Evolutionary conservation across 108 stramenopile genomes (phyloP).

Genomic region (Chaetoceros muelleri): DNA sequence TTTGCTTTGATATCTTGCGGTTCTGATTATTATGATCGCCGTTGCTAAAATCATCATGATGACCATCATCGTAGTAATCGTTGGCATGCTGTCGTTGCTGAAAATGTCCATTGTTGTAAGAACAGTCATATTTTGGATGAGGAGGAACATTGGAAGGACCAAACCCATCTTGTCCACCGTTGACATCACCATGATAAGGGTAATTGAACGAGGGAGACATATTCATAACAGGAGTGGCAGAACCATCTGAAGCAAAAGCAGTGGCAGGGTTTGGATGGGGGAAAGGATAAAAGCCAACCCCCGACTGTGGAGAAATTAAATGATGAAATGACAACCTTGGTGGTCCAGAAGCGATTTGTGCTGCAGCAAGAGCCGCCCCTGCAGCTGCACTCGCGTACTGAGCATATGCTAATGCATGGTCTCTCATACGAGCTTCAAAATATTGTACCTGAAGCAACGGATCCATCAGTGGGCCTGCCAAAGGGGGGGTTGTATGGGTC

Average conservation of each 20-base stretch:
- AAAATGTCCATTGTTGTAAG: too few species aligned
- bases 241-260: neutral
- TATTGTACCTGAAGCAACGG: slow-evolving; percentile 19
- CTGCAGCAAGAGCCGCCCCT: slow-evolving; percentile 67
- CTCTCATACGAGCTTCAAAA: slow-evolving; percentile 72
- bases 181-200: neutral
- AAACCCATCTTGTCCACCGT: too few species aligned
- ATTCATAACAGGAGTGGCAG: neutral
- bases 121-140: too few species aligned
- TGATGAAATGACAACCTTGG: too few species aligned
- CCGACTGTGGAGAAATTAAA: too few species aligned
- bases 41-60: too few species aligned
- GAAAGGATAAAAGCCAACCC: slow-evolving; percentile 1
- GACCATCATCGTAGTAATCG: too few species aligned
- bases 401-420: slow-evolving; percentile 74
- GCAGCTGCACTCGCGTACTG: slow-evolving; percentile 47
- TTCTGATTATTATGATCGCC: too few species aligned
- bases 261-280: neutral
- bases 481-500: too few species aligned
- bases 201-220: neutral
- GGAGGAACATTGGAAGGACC: too few species aligned
- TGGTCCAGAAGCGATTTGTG: slow-evolving; percentile 59
- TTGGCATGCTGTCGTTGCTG: too few species aligned
- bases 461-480: neutral
- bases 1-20: too few species aligned